A percentile compares a stretch with the other conserved stretches of the same genome.
These are phyloP conservation scores for Beauveria australis DNA, from an alignment of 2,329 filamentous ascomycete species.

Conservation along the genomic window DNA sequence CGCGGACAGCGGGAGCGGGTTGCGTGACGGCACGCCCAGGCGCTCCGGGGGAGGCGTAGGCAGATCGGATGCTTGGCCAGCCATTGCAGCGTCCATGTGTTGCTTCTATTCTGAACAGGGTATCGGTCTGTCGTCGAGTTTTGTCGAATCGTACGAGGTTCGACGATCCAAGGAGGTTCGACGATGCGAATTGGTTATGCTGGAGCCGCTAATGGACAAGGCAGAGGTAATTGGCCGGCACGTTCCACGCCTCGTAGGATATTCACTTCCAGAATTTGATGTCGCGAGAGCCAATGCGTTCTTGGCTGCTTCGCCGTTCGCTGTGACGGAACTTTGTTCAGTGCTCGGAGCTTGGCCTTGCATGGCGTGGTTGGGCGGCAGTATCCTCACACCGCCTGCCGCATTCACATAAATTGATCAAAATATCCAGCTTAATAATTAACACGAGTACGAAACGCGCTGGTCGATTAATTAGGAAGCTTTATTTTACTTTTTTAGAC, in stretches of 20 bases:
- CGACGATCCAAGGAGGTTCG: background rate
- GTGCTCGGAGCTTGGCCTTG: background rate
- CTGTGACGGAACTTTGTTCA: background rate
- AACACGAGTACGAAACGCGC: background rate
- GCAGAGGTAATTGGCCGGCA: background rate
- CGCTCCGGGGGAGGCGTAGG: conserved; percentile 23
- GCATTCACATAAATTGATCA: background rate
- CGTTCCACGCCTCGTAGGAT: background rate
- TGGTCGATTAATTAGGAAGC: background rate
- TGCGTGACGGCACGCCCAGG: conserved; percentile 51
- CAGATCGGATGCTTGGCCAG: conserved; percentile 15
- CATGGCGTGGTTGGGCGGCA: conserved; percentile 5
- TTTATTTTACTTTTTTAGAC: background rate
- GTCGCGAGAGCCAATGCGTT: conserved; percentile 2
- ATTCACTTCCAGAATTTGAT: background rate
- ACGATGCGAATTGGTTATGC: background rate
- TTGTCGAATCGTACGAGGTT: background rate
- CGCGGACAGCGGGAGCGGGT: conserved; percentile 75
- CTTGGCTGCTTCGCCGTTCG: background rate
- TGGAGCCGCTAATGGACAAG: background rate
- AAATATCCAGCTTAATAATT: too few species aligned
- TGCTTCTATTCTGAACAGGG: background rate
- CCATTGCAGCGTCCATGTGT: conserved; percentile 23
- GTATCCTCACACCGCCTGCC: conserved; percentile 9
- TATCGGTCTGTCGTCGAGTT: background rate